Percentiles rank a stretch among this genome's conserved stretches.
These are phyloP conservation scores for Penicillium silybi DNA, from an alignment of 495 filamentous ascomycete genomes.

Conservation along the genomic window DNA sequence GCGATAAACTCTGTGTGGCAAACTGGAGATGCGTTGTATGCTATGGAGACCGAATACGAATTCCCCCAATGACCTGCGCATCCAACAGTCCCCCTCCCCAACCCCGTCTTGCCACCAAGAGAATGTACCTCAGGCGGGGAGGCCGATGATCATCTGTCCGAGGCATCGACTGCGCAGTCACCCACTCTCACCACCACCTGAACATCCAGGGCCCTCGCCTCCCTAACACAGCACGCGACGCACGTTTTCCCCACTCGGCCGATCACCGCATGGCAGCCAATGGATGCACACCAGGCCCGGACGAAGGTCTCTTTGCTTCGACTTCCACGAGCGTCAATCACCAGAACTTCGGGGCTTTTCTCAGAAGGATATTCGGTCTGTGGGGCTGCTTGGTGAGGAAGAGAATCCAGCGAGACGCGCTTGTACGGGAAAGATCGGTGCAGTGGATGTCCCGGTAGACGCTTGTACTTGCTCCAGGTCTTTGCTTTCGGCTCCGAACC, in stretches of 20 bases:
- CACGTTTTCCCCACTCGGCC: constrained; percentile 61
- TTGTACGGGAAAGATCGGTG: constrained; percentile 59
- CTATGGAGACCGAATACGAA: neutral
- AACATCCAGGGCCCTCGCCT: constrained; percentile 64
- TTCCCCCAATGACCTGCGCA: neutral
- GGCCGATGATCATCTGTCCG: neutral
- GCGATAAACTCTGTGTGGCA: neutral
- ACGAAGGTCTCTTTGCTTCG: constrained; percentile 61
- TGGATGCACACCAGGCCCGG: constrained; percentile 65
- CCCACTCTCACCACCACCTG: constrained; percentile 61
- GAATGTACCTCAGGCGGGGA: neutral
- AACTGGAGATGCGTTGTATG: neutral
- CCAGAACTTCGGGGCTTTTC: constrained; percentile 38
- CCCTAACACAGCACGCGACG: constrained; percentile 63
- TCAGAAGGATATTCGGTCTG: constrained; percentile 2
- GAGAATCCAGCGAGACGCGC: constrained; percentile 48
- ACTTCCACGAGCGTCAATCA: constrained; percentile 47
- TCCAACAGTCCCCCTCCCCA: neutral
- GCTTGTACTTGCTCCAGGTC: constrained; percentile 12
- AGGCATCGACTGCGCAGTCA: constrained; percentile 9
- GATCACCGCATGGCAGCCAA: constrained; percentile 65
- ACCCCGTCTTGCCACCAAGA: neutral
- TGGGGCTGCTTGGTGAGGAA: constrained; percentile 31
- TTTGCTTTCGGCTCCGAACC: constrained; percentile 28
- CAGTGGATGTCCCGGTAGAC: constrained; percentile 57